Percentiles rank a stretch among this genome's conserved stretches.
Conservation (phyloP, 129 eudicot species). For the Centrapalus pauciflorus region DNA sequence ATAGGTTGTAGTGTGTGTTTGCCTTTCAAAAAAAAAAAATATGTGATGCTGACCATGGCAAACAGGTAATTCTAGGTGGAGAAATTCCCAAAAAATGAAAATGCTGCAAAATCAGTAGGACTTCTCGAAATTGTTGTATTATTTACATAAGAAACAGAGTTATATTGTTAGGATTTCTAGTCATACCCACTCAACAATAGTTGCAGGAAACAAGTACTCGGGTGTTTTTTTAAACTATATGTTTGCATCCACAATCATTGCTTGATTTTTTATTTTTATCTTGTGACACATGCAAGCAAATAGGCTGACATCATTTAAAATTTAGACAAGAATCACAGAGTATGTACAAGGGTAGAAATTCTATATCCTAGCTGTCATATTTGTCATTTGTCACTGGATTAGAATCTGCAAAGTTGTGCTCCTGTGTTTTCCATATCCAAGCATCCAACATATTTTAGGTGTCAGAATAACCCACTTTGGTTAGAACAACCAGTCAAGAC, state of each 20-base stretch:
- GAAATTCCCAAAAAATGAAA: background rate
- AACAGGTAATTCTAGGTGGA: background rate
- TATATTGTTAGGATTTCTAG: background rate
- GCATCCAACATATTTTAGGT: slow-evolving; percentile 2
- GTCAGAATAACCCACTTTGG: background rate
- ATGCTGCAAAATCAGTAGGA: background rate
- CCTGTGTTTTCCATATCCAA: background rate
- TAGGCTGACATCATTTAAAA: background rate
- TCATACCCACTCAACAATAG: background rate
- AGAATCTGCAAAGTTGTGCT: background rate
- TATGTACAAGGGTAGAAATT: background rate
- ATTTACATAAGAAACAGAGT: background rate
- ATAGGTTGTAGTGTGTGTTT: too few relatives aligned
- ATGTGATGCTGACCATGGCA: background rate
- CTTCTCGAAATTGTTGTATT: background rate
- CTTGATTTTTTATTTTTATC: slow-evolving; percentile 2
- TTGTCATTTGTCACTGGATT: background rate
- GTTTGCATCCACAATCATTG: background rate
- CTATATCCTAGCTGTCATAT: background rate
- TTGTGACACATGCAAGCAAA: background rate
- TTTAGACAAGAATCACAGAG: background rate
- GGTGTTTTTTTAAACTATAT: slow-evolving; percentile 1
- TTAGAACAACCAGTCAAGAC: background rate
- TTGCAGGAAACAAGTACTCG: background rate
- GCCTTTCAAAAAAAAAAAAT: too few relatives aligned